phyloP scores from a whole-genome alignment of 2,329 filamentous ascomycete species.

The Colletotrichum lini region DNA sequence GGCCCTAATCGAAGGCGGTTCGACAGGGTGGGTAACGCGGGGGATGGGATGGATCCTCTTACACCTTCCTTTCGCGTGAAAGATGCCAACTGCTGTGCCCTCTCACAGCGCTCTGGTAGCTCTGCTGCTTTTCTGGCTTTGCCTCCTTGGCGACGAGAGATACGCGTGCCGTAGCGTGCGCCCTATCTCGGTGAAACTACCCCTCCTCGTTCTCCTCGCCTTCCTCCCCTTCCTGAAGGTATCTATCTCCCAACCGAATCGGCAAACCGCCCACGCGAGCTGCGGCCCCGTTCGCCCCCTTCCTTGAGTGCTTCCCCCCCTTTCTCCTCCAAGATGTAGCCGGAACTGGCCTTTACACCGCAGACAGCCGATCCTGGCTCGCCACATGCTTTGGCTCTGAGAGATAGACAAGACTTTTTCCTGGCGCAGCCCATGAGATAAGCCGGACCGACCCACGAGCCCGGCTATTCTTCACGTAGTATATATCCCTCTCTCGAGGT shows the following conservation, averaged over 20 bases:
- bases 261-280: constrained; percentile 14
- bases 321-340: not conserved
- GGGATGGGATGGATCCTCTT: constrained; percentile 38
- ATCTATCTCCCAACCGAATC: not conserved
- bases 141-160: constrained; percentile 33
- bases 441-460: constrained; percentile 24
- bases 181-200: constrained; percentile 29
- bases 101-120: constrained; percentile 3
- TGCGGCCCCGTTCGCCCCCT: not conserved
- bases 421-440: constrained; percentile 4
- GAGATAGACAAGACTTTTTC: constrained; percentile 37
- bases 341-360: constrained; percentile 19
- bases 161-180: constrained; percentile 12
- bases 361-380: constrained; percentile 22
- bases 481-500: constrained; percentile 26
- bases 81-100: constrained; percentile 31
- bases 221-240: not conserved
- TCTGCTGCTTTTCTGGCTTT: not conserved
- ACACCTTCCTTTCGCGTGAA: constrained; percentile 42
- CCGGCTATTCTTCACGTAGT: constrained; percentile 16
- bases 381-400: constrained; percentile 23
- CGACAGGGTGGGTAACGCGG: constrained; percentile 31
- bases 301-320: no score
- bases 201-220: no score
- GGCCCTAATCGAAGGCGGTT: constrained; percentile 21